These are phyloP conservation scores for Ogataea trehaloabstinens DNA, from an alignment of 805 yeast species.

Conservation along the genomic window DNA sequence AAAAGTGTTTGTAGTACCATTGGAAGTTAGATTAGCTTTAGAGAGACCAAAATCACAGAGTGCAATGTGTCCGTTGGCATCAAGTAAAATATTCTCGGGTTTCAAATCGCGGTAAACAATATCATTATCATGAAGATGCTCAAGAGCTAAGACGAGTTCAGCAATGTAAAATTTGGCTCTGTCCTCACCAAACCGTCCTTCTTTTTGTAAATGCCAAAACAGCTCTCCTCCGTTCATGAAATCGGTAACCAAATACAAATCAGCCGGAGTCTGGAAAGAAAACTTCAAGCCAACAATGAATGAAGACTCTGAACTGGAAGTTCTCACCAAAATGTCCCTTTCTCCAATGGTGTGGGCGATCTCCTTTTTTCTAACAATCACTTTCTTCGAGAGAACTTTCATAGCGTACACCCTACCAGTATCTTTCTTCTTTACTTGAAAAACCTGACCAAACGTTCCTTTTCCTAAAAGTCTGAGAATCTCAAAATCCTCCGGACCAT, in stretches of 20 bases:
- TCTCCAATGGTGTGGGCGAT: slow-evolving; percentile 98
- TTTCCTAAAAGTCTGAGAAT: slow-evolving; percentile 87
- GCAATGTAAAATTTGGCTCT: slow-evolving; percentile 97
- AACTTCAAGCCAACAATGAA: slow-evolving; percentile 95
- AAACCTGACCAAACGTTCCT: slow-evolving; percentile 98
- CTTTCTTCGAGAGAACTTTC: slow-evolving; percentile 93
- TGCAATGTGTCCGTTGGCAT: slow-evolving; percentile 97
- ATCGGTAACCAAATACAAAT: slow-evolving; percentile 90
- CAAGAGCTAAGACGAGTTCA: slow-evolving; percentile 87
- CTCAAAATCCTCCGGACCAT: slow-evolving; percentile 94
- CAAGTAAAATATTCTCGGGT: slow-evolving; percentile 93
- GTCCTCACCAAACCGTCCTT: slow-evolving; percentile 89
- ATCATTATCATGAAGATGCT: slow-evolving; percentile 92
- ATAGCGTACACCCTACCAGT: slow-evolving; percentile 92
- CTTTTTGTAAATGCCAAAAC: slow-evolving; percentile 75
- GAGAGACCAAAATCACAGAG: slow-evolving; percentile 96
- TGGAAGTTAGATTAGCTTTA: slow-evolving; percentile 82
- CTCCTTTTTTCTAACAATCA: slow-evolving; percentile 94
- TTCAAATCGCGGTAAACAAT: slow-evolving; percentile 95
- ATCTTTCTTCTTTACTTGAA: slow-evolving; percentile 90
- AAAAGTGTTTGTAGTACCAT: slow-evolving; percentile 92
- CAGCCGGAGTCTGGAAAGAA: slow-evolving; percentile 93
- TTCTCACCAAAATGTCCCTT: slow-evolving; percentile 88
- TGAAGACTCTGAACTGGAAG: slow-evolving; percentile 74
- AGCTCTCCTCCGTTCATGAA: slow-evolving; percentile 98